Evolutionary conservation across 192 early-diverging fungal genomes (phyloP), one percentile per base, ranked within the genome.

Genomic region (Spizellomyces sp.): DNA sequence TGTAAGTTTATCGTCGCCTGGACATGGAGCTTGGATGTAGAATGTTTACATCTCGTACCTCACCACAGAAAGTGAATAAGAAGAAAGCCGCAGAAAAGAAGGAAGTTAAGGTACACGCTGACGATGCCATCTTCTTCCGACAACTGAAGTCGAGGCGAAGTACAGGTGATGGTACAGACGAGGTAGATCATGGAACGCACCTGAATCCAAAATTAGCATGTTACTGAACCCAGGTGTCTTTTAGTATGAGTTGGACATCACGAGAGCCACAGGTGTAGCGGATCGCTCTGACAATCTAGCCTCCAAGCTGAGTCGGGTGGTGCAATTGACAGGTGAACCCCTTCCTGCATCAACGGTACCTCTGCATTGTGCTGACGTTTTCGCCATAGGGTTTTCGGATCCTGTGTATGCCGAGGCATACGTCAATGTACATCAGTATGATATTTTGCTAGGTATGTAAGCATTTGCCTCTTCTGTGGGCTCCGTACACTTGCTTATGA

Each of bases 391-490:
- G 14, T 99, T 94, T 81, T 96, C 95, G 5, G 97, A 99, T 76
- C 93, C 95, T 2, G 95, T 99, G n/a, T 99, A 99, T 73, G 96
- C 96, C 4, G 97, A 99, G 80, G 97, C 95, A 0, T 97, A 98
- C 76, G 93, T 98, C 47, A 96, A 86, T 61, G 94, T 99, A 45
- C 95, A 95, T 70, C 96, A 99, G 81, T 98, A 93, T 73, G 95
- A 99, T 76, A 96, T 99, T 76, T 77, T 98, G 66, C 84, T 97
- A 47, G 91, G 87, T 91, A 77, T 71, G 66, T 27, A 36, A 36
- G 1, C 27, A 36, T 36, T 36, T 36, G 27, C 27, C 27, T 36
- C 27, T 36, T 36, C 3, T 36, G 27, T 36, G 27, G 27, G 1
- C 27, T 0, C 0, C 27, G 3, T 3, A 36, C 27, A 36, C 27